Evolutionary conservation across 345 rosid species (phyloP), one percentile per base, ranked within the genome.

Genomic region (Eucalyptus curtisii): DNA sequence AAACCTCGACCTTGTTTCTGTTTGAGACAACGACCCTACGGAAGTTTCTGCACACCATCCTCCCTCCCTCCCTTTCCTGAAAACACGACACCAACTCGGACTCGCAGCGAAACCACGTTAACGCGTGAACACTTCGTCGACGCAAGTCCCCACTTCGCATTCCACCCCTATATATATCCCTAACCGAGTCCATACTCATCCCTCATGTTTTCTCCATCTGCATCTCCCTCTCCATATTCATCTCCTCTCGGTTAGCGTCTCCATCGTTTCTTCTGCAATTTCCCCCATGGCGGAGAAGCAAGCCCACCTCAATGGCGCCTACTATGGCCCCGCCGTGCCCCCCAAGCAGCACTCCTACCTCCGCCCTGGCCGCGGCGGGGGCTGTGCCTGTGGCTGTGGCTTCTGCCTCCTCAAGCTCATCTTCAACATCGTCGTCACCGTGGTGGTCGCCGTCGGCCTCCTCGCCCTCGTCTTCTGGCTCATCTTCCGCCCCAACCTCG

Each of bases 401-500:
- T 89, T 90, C 87, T 89, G 92, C 92, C 68, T 91, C 84, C 49
- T 91, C 59, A 79, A 40, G 88, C 55, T 91, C 89, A 42, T 91
- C 80, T n/a, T 89, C 71, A 30, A 89, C 76, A 24, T 91, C 42
- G 24, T 91, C 88, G 7, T 91, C 52, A 68, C 92, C 87, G 59
- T 86, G 59, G 90, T 68, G 10, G 11, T 91, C 87, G 4, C 86
- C 31, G 40, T 90, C n/a, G 93, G 92, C 81, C 71, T 92, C 22
- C 91, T 90, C 50, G 48, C 85, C 86, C 52, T 93, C 76, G 24
- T 93, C 49, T 87, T 93, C 92, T 93, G 94, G 94, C 92, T 93
- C 86, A 42, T 93, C 50, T 87, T 93, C 88, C 93, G 92, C 33
- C 93, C 94, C 89, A 91, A 89, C 91, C 86, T 59, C 85, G 88